Percentiles rank a stretch among this genome's conserved stretches.
Evolutionary conservation across 768 basidiomycete species (phyloP).

Genomic region (Termitomyces titanicus): DNA sequence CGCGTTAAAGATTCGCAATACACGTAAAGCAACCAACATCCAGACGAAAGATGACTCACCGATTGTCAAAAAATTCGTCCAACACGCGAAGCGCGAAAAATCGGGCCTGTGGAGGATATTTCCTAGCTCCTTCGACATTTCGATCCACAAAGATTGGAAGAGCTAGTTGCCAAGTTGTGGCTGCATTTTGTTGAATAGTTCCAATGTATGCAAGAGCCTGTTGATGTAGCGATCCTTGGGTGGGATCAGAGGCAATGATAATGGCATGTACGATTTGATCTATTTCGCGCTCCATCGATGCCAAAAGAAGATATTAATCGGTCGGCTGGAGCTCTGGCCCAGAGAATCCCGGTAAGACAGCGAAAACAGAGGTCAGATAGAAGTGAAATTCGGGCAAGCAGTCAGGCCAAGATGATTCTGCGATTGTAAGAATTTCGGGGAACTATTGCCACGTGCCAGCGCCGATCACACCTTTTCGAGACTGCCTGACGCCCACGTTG

Average conservation of each 20-base stretch:
- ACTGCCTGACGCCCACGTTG: not conserved
- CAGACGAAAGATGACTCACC: slow-evolving; percentile 44
- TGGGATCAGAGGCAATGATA: slow-evolving; percentile 80
- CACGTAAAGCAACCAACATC: slow-evolving; percentile 6
- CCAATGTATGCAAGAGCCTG: slow-evolving; percentile 85
- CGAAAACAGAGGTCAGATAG: slow-evolving; percentile 11
- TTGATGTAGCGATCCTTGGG: slow-evolving; percentile 67
- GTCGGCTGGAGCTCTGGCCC: slow-evolving; percentile 1
- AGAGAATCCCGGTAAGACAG: not conserved
- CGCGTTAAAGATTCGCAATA: not conserved
- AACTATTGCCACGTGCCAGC: slow-evolving; percentile 14
- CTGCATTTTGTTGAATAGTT: slow-evolving; percentile 71
- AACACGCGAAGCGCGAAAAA: slow-evolving; percentile 79
- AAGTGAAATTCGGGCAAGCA: slow-evolving; percentile 14
- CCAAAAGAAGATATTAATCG: not conserved
- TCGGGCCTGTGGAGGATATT: slow-evolving; percentile 67
- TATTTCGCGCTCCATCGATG: slow-evolving; percentile 68
- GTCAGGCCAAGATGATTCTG: slow-evolving; percentile 18
- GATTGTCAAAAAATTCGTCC: slow-evolving; percentile 79
- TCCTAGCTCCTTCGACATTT: slow-evolving; percentile 56
- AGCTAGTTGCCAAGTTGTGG: slow-evolving; percentile 77
- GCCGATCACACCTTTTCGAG: slow-evolving; percentile 12
- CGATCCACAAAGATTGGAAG: slow-evolving; percentile 68
- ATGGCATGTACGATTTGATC: slow-evolving; percentile 83
- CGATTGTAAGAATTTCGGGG: slow-evolving; percentile 13